phyloP scores from a whole-genome alignment of 2,329 filamentous ascomycete genomes.

The Fusarium odoratissimum region DNA sequence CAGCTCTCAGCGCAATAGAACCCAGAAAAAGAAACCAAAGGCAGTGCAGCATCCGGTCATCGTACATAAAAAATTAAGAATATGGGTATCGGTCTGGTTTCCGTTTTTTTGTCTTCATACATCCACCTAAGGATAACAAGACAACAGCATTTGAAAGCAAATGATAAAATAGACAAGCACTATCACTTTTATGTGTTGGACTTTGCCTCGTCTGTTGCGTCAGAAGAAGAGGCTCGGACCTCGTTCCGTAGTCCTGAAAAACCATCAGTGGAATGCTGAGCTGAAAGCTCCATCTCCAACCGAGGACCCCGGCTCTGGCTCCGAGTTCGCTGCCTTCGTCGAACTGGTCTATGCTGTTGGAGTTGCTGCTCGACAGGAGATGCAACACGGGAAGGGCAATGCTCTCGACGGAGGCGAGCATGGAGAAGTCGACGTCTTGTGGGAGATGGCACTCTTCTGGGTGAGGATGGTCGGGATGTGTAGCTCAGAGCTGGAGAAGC shows the following conservation, averaged over 20 bases:
- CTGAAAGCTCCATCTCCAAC: constrained; percentile 45
- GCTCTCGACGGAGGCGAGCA: constrained; percentile 57
- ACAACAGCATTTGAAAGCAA: background rate
- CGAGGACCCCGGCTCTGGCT: constrained; percentile 53
- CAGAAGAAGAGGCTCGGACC: constrained; percentile 44
- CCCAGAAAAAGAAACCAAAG: constrained; percentile 3
- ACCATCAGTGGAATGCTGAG: constrained; percentile 43
- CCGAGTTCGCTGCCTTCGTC: constrained; percentile 53
- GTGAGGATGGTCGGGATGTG: constrained; percentile 51
- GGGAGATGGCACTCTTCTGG: constrained; percentile 52
- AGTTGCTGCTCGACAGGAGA: constrained; percentile 50
- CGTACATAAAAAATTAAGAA: constrained; percentile 32
- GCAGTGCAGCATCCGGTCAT: constrained; percentile 15
- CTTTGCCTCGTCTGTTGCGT: constrained; percentile 34
- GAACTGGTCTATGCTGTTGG: constrained; percentile 43
- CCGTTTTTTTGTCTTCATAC: constrained; percentile 13
- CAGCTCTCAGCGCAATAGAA: constrained; percentile 27
- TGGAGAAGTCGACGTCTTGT: constrained; percentile 56
- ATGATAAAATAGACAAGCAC: background rate
- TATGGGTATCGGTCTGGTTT: constrained; percentile 32
- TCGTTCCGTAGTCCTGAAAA: constrained; percentile 52
- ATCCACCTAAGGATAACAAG: background rate
- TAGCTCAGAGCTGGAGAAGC: constrained; percentile 50
- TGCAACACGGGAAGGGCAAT: constrained; percentile 55
- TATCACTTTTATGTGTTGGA: constrained; percentile 12